Evolutionary conservation across 352 stramenopile species (phyloP), one percentile per base, ranked within the genome.

Genomic region (Phytopythium cucurbitacearum): DNA sequence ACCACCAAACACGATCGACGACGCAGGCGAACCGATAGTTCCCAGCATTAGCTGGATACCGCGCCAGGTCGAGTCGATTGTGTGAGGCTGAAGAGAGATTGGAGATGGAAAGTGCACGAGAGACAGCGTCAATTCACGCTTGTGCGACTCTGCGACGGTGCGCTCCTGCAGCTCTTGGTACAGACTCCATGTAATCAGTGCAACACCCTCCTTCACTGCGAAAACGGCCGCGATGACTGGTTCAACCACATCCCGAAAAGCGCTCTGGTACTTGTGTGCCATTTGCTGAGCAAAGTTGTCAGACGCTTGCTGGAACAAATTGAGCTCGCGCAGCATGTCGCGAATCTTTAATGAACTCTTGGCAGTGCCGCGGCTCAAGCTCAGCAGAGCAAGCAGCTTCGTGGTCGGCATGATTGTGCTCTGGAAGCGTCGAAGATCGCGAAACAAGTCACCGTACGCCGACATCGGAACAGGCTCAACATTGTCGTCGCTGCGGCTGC

Each of bases 271-370:
- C 54, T 91, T 91, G 39, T 74, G 73, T 7, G 65, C 59, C 36
- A 95, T 32, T 50, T 89, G 85, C 35, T 65, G 48, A 15, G 87
- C 32, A 42, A 94, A 94, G 50, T 75, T 94, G 13, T 94, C 80
- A 7, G 82, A 92, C 6, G 85, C 95, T 44, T 94, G 83, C 56
- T 96, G 84, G 42, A 96, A 91, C 75, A 93, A 88, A n/a, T 91
- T 78, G 9, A 94, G 48, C 40, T 95, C 87, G 21, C 85, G 81
- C 21, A 90, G 57, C n/a, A 95, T 45, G 39, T 95, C 82, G 12
- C 74, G 67, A 10, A 72, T 81, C 56, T 85, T 85, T 13, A 57
- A 62, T 10, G 71, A 51, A 6, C 67, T 85, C 5, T 21, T 79
- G 5, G 70, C 54, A 0, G 44, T 46, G 15, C 63, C 70, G 40